Evolutionary conservation across 768 basidiomycete species (phyloP).

Genomic region (Tephrocybe sp.): DNA sequence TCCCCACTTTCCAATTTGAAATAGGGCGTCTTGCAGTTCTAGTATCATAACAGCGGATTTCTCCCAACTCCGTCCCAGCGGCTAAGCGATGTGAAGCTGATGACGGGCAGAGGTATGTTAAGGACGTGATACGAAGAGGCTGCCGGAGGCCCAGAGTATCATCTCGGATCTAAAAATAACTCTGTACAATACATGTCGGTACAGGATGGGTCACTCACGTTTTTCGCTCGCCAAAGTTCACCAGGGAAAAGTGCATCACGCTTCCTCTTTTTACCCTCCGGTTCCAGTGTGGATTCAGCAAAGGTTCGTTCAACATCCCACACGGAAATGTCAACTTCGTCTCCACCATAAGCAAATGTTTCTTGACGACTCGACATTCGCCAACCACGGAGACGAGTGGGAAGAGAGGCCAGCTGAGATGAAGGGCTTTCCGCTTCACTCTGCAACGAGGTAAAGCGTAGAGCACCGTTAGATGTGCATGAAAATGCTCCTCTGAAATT

Average conservation of each 20-base stretch:
- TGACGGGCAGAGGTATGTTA: conserved; percentile 52
- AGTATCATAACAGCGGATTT: conserved; percentile 76
- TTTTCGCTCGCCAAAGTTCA: conserved; percentile 84
- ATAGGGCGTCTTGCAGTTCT: conserved; percentile 66
- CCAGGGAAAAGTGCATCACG: conserved; percentile 60
- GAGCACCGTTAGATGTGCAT: conserved; percentile 75
- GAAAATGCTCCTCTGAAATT: conserved; percentile 50
- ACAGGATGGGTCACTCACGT: conserved; percentile 42
- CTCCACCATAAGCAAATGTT: conserved; percentile 78
- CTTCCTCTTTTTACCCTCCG: conserved; percentile 53
- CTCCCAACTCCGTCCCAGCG: conserved; percentile 72
- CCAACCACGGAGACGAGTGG: conserved; percentile 71
- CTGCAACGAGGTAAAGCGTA: conserved; percentile 45
- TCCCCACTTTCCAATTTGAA: conserved; percentile 62
- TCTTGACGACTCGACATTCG: conserved; percentile 47
- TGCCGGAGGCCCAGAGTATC: conserved; percentile 74
- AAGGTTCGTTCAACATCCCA: conserved; percentile 69
- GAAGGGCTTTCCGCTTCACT: conserved; percentile 18
- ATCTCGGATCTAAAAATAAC: conserved; percentile 55
- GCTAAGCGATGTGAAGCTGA: conserved; percentile 48
- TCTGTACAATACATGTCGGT: neutral
- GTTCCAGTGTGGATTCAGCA: conserved; percentile 27
- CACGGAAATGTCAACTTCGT: conserved; percentile 81
- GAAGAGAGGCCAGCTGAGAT: conserved; percentile 44
- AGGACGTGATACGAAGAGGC: conserved; percentile 70